Percentiles rank a stretch among this genome's conserved stretches.
Evolutionary conservation across 345 rosid genomes (phyloP).

Genomic region (Citrus sinensis): DNA sequence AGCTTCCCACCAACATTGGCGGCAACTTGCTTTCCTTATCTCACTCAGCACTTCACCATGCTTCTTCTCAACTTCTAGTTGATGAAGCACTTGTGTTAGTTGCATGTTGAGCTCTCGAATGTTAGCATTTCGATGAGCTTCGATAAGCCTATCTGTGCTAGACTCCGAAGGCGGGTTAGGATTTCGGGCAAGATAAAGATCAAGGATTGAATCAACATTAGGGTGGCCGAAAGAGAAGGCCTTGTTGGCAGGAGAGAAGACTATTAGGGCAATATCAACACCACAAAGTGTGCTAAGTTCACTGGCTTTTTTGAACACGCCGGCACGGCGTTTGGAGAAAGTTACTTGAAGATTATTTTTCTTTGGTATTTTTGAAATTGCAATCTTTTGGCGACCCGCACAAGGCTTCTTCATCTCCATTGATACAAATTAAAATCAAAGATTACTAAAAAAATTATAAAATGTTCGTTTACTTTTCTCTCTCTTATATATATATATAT

Average conservation of each 20-base stretch:
- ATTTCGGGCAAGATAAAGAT: slow-evolving; percentile 28
- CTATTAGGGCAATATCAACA: slow-evolving; percentile 35
- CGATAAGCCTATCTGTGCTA: slow-evolving; percentile 6
- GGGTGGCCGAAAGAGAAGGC: slow-evolving; percentile 54
- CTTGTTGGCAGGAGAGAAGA: slow-evolving; percentile 49
- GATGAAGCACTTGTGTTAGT: slow-evolving; percentile 13
- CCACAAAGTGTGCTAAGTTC: slow-evolving; percentile 53
- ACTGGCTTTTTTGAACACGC: slow-evolving; percentile 55
- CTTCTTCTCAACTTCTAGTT: slow-evolving; percentile 31
- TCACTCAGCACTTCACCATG: slow-evolving; percentile 21
- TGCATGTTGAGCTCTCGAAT: slow-evolving; percentile 26
- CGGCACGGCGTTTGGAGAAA: slow-evolving; percentile 52
- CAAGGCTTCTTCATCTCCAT: slow-evolving; percentile 18
- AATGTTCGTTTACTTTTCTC: too few relatives aligned
- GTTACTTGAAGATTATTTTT: slow-evolving; percentile 45
- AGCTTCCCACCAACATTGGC: slow-evolving; percentile 28
- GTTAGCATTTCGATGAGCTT: slow-evolving; percentile 31
- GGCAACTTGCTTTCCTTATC: slow-evolving; percentile 5
- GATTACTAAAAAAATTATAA: not conserved
- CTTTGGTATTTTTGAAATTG: slow-evolving; percentile 23
- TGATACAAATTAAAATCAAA: not conserved
- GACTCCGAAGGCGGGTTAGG: not conserved
- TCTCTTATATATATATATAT: too few relatives aligned
- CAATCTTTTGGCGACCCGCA: slow-evolving; percentile 31
- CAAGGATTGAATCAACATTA: slow-evolving; percentile 22